Conservation (phyloP, 345 rosid genomes). For the Arabis alpina region DNA sequence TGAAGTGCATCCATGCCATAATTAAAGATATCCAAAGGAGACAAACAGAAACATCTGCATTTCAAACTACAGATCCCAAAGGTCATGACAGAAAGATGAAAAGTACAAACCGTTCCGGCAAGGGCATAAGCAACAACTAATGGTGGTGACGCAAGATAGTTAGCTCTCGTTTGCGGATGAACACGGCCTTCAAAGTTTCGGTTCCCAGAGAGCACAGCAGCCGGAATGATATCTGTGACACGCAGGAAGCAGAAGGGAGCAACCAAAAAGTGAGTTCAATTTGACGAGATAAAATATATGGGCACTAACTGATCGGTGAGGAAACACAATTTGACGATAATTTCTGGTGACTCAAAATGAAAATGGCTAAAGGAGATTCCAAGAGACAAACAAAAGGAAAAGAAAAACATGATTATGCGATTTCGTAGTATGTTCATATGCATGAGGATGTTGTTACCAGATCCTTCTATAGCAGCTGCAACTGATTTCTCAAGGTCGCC, state of each 20-base stretch:
- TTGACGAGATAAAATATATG: background rate
- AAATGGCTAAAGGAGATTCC: conserved; percentile 2
- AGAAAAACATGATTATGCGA: background rate
- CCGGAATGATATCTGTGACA: conserved; percentile 67
- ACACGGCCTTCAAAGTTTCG: conserved; percentile 89
- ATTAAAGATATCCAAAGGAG: background rate
- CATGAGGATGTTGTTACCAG: conserved; percentile 49
- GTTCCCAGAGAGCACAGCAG: conserved; percentile 91
- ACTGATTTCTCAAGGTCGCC: conserved; percentile 73
- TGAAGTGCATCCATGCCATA: background rate
- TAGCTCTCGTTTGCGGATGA: conserved; percentile 83
- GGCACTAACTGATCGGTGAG: background rate
- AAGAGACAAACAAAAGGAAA: background rate
- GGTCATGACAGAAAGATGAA: conserved; percentile 7
- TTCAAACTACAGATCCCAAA: background rate
- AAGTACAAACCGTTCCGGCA: conserved; percentile 62
- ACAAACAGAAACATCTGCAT: conserved; percentile 2
- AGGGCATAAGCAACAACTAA: conserved; percentile 92
- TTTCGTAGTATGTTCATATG: background rate
- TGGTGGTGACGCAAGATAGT: conserved; percentile 93
- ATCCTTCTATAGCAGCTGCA: conserved; percentile 64
- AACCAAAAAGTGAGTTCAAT: conserved; percentile 19
- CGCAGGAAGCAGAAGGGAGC: conserved; percentile 1
- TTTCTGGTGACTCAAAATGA: conserved; percentile 4
- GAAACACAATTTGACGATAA: background rate